Evolutionary conservation across 306 rosid species (phyloP).

Genomic region (Cicer chorassanicum): DNA sequence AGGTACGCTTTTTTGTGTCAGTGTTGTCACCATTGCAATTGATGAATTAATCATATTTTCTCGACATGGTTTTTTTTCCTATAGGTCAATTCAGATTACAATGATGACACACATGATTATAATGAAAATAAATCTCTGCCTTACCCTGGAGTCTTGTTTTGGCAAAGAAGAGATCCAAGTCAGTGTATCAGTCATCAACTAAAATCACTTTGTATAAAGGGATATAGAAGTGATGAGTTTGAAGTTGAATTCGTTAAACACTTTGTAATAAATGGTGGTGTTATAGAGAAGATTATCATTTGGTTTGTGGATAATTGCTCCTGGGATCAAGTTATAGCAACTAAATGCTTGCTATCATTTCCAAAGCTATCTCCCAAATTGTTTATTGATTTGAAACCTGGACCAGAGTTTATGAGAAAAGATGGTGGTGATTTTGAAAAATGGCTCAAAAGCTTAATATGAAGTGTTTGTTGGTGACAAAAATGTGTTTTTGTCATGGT

Average conservation of each 20-base stretch:
- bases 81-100: neutral
- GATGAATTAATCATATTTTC: neutral
- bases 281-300: neutral
- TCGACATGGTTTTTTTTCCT: neutral
- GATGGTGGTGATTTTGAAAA: neutral
- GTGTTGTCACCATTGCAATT: no score
- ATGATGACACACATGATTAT: neutral
- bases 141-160: neutral
- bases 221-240: neutral
- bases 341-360: neutral
- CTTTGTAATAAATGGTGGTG: neutral
- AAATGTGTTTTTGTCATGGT: neutral
- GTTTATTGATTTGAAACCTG: neutral
- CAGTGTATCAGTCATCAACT: neutral
- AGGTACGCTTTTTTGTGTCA: neutral
- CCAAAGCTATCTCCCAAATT: neutral
- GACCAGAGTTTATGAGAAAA: neutral
- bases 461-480: neutral
- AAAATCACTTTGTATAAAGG: neutral
- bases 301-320: neutral
- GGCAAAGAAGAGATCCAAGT: neutral
- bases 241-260: neutral
- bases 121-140: neutral
- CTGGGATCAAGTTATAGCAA: neutral
- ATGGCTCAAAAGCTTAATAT: neutral